These are phyloP conservation scores for Ustilago cynodontis DNA, from an alignment of 1,284 basidiomycete genomes.

Conservation along the genomic window DNA sequence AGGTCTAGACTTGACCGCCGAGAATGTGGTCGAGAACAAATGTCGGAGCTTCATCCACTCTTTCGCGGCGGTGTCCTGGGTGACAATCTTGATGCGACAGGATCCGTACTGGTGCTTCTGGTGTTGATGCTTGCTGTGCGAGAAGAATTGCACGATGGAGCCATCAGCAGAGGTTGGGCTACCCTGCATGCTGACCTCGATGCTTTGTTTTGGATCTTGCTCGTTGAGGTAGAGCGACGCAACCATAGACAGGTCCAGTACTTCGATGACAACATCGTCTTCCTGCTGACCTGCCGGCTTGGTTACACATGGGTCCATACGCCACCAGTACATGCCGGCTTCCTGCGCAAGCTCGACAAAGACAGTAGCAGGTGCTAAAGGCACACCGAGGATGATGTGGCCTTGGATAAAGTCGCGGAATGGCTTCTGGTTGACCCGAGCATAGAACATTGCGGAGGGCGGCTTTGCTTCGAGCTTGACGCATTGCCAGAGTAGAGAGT, in stretches of 20 bases:
- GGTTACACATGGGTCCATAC: slow-evolving; percentile 9
- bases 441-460: slow-evolving; percentile 31
- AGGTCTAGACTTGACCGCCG: slow-evolving; percentile 13
- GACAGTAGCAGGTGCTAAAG: slow-evolving; percentile 45
- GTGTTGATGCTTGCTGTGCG: slow-evolving; percentile 34
- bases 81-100: slow-evolving; percentile 31
- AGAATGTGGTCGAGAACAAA: slow-evolving; percentile 26
- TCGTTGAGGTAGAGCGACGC: slow-evolving; percentile 44
- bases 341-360: slow-evolving; percentile 55
- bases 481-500: slow-evolving; percentile 33
- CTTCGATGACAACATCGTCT: slow-evolving; percentile 44
- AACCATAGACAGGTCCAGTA: slow-evolving; percentile 46
- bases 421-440: slow-evolving; percentile 32
- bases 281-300: slow-evolving; percentile 6
- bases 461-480: slow-evolving; percentile 22
- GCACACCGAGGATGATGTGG: slow-evolving; percentile 46
- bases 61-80: neutral
- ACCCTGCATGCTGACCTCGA: slow-evolving; percentile 44
- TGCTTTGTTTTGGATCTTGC: slow-evolving; percentile 29
- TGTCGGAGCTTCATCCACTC: slow-evolving; percentile 43
- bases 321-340: slow-evolving; percentile 49
- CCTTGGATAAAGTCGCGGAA: slow-evolving; percentile 51
- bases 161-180: slow-evolving; percentile 32
- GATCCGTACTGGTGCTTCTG: slow-evolving; percentile 52
- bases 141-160: slow-evolving; percentile 47